phyloP scores from a whole-genome alignment of 2,329 filamentous ascomycete genomes.

The Coniella lustricola region DNA sequence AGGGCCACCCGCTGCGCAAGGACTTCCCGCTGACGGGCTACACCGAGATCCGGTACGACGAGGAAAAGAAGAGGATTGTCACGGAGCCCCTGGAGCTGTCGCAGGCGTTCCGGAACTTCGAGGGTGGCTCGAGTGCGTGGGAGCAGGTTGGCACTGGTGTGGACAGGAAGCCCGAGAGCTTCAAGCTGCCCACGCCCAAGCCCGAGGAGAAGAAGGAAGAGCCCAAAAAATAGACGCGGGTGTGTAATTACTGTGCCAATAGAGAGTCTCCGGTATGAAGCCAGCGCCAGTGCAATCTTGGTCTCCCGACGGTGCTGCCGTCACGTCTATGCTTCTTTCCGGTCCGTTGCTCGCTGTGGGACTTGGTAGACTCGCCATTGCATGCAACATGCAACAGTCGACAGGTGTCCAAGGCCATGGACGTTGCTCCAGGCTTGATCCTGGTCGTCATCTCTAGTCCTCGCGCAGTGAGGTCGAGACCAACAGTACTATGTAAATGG shows the following conservation, averaged over 20 bases:
- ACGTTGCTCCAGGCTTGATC: no score
- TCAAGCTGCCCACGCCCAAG: conserved; percentile 93
- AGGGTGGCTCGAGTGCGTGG: conserved; percentile 72
- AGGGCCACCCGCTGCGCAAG: conserved; percentile 93
- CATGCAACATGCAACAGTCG: no score
- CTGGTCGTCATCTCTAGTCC: no score
- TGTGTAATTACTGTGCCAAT: conserved; percentile 26
- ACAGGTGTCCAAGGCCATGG: no score
- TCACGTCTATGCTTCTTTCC: no score
- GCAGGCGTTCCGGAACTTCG: conserved; percentile 97
- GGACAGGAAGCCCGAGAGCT: conserved; percentile 74
- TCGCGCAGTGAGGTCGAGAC: no score
- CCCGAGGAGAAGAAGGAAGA: conserved; percentile 88
- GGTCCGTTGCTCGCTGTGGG: no score
- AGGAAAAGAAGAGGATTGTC: conserved; percentile 99
- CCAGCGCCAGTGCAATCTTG: no score
- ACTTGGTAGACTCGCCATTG: no score
- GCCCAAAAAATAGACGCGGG: conserved; percentile 70
- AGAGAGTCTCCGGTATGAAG: no score
- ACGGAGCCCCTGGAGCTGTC: conserved; percentile 96
- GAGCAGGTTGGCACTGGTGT: conserved; percentile 61
- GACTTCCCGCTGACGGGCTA: conserved; percentile 98
- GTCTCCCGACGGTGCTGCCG: no score
- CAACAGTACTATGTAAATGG: no score
- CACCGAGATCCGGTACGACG: conserved; percentile 95